Evolutionary conservation across 1,284 basidiomycete species (phyloP).

Genomic region (Pseudozyma sp.): DNA sequence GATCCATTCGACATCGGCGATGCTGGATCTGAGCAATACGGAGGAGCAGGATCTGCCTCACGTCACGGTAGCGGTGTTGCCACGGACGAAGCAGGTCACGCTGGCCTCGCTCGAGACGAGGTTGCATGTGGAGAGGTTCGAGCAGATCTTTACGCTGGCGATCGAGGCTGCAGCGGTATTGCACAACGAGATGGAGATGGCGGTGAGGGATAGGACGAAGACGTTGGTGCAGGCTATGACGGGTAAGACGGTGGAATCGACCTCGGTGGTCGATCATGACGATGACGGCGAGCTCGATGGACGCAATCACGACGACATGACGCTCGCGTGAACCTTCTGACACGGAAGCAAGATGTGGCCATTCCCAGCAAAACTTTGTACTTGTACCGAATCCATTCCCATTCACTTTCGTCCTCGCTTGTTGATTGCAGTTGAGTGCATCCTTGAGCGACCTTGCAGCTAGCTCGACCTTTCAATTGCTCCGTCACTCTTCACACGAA

Average conservation of each 20-base stretch:
- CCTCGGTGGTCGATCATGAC: background rate
- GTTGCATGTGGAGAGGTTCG: conserved; percentile 90
- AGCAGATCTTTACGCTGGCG: conserved; percentile 84
- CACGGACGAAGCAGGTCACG: conserved; percentile 82
- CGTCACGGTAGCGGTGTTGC: conserved; percentile 87
- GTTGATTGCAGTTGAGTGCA: too few species aligned
- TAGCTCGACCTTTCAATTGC: too few species aligned
- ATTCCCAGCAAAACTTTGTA: conserved; percentile 11
- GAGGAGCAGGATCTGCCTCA: conserved; percentile 92
- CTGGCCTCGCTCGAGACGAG: conserved; percentile 92
- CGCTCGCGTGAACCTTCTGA: conserved; percentile 8
- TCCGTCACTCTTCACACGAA: too few species aligned
- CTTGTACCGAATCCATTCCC: conserved; percentile 17
- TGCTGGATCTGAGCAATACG: conserved; percentile 85
- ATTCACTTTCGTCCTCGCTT: background rate
- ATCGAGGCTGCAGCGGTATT: conserved; percentile 82
- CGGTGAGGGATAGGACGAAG: conserved; percentile 77
- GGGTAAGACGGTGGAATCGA: conserved; percentile 35
- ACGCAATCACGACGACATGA: conserved; percentile 24
- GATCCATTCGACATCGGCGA: conserved; percentile 72
- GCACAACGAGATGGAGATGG: conserved; percentile 84
- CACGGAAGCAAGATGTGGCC: background rate
- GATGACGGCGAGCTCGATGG: conserved; percentile 12
- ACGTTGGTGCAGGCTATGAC: conserved; percentile 72
- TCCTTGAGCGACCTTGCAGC: too few species aligned